Evolutionary conservation across 257 asterid genomes (phyloP), one percentile per base, ranked within the genome.

Genomic region (Hygrophila difformis): DNA sequence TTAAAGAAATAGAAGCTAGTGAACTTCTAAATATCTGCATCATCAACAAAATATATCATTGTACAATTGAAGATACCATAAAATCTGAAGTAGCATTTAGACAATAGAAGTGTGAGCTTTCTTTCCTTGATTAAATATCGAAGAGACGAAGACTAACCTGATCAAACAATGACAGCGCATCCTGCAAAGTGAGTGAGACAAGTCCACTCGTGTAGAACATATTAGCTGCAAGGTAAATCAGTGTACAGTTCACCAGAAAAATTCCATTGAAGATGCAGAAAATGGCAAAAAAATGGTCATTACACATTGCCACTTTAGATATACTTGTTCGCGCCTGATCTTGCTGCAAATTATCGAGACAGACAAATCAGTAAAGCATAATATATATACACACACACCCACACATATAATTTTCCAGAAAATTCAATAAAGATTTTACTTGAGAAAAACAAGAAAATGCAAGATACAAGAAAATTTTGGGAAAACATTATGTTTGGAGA

Each of bases 241-340:
- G 62, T 67, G 66, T 53, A 57, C 71, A 85, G 57, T 91, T 80
- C 45, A 78, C 84, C 64, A 82, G 65, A 75, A 75, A 91, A 72
- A 86, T 76, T 63, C 78, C 92, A 66, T 96, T 82, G 66, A 82
- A 91, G 67, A 78, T 43, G 75, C 86, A 64, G 33, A 76, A 6
- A 65, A 63, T 81, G 70, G 96, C 93, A 63, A 78, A 74, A 70
- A 91, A 70, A 67, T 91, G 96, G 71, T 83, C 91, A 35, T 78
- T 79, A 59, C 92, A 82, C 60, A 74, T 57, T 54, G 77, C 75
- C 56, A 62, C 77, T 66, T 60, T 72, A 39, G 94, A 69, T 47
- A 68, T 56, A 53, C 53, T 49, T 50, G 65, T 53, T 59, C 53
- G 71, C 64, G 61, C 69, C 61, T 56, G 63, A 49, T 63, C 73